These are phyloP conservation scores for Corylus avellana DNA, from an alignment of 306 rosid genomes.

Conservation along the genomic window DNA sequence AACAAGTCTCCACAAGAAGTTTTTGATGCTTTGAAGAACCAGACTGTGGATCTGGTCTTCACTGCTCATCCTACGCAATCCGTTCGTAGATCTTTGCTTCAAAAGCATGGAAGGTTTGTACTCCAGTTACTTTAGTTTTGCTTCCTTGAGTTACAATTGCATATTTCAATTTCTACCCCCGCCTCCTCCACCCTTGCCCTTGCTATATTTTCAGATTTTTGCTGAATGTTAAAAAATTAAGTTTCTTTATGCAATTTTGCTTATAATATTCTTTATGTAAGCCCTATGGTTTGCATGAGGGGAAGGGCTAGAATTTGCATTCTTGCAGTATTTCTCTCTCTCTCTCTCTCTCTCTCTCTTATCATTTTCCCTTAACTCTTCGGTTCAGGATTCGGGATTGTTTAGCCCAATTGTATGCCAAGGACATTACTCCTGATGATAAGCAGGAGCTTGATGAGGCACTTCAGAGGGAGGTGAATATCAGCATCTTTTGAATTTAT, in stretches of 20 bases:
- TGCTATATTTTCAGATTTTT: no score
- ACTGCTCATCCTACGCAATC: constrained; percentile 99
- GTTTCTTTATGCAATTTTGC: not conserved
- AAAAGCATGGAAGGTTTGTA: constrained; percentile 91
- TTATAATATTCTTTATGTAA: not conserved
- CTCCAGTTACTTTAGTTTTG: not conserved
- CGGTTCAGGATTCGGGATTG: constrained; percentile 74
- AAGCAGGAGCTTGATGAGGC: constrained; percentile 98
- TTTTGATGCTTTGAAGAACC: constrained; percentile 93
- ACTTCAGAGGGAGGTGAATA: constrained; percentile 86
- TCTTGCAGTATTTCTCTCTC: not conserved
- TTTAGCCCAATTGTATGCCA: constrained; percentile 76
- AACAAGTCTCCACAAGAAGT: constrained; percentile 94
- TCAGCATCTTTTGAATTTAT: constrained; percentile 24
- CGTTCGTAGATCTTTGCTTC: constrained; percentile 93
- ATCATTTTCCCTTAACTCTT: not conserved
- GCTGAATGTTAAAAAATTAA: not conserved
- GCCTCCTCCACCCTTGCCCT: not conserved
- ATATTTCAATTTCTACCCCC: not conserved
- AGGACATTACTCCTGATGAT: constrained; percentile 97
- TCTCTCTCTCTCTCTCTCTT: not conserved
- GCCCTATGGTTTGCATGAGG: not conserved
- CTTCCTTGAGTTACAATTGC: not conserved
- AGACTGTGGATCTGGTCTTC: constrained; percentile 92
- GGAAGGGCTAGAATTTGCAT: not conserved